phyloP scores from a whole-genome alignment of 371 early-diverging fungal species.

The Mortierella sp. region DNA sequence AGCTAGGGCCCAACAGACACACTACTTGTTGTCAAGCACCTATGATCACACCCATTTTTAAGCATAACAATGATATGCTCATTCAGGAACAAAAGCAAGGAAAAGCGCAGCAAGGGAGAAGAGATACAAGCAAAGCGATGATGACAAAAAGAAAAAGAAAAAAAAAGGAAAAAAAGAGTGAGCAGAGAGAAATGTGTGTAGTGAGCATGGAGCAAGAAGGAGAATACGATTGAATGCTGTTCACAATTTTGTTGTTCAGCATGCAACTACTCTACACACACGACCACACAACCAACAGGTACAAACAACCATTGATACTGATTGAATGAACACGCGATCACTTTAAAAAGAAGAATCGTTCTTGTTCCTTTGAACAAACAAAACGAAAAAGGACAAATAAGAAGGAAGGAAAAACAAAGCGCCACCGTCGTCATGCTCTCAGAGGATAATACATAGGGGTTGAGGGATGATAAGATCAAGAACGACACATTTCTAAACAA shows the following conservation, averaged over 20 bases:
- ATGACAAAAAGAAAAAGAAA: neutral
- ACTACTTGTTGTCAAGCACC: neutral
- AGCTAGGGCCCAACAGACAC: neutral
- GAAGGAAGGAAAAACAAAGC: neutral
- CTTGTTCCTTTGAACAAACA: slow-evolving; percentile 1
- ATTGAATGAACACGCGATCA: neutral
- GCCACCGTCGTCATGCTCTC: neutral
- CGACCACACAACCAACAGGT: neutral
- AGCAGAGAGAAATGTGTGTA: neutral
- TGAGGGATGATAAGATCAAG: neutral
- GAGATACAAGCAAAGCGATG: neutral
- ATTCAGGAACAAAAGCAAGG: neutral
- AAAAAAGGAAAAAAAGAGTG: neutral
- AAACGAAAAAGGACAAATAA: neutral
- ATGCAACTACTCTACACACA: neutral
- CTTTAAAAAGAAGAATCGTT: neutral
- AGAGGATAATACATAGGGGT: neutral
- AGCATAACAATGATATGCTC: neutral
- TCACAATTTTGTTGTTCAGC: neutral
- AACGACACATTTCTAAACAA: too few relatives aligned
- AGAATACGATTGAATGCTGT: neutral
- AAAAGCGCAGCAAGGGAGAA: neutral
- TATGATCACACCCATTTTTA: neutral
- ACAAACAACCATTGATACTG: neutral
- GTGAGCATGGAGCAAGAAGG: too few relatives aligned